Evolutionary conservation across 2,329 filamentous ascomycete species (phyloP).

Genomic region (Colletotrichum sp.): DNA sequence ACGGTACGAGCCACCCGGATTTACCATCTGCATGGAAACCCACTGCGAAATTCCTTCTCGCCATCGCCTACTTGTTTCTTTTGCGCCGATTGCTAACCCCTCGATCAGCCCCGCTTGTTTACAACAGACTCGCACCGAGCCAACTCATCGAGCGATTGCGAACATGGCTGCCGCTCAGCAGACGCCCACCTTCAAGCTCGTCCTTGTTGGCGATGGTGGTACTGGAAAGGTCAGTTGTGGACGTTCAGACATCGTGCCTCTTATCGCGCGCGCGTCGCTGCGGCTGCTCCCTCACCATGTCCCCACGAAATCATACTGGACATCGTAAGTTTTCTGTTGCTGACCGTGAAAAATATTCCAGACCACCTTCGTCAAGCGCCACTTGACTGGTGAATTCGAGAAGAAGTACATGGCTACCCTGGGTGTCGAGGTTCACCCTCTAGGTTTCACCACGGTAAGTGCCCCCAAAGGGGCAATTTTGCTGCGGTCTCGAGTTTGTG

Average conservation of each 20-base stretch:
- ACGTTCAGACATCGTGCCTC: neutral
- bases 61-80: neutral
- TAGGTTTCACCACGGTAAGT: constrained; percentile 96
- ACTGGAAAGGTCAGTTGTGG: constrained; percentile 82
- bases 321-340: constrained; percentile 2
- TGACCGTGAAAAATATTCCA: constrained; percentile 43
- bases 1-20: neutral
- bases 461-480: constrained; percentile 25
- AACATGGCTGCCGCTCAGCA: constrained; percentile 70
- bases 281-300: neutral
- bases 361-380: constrained; percentile 99
- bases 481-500: neutral
- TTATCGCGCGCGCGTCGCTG: neutral
- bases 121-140: constrained; percentile 38
- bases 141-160: constrained; percentile 28
- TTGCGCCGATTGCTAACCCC: constrained; percentile 18
- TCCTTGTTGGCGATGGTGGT: constrained; percentile 98
- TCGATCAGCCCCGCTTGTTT: constrained; percentile 48
- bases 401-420: constrained; percentile 99
- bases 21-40: constrained; percentile 10
- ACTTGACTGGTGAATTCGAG: constrained; percentile 99
- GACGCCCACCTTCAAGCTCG: constrained; percentile 96
- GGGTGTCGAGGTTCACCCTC: constrained; percentile 98
- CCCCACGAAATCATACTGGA: neutral
- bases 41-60: constrained; percentile 10